These are phyloP conservation scores for Pythium dissotocum DNA, from an alignment of 352 stramenopile species.

Conservation along the genomic window DNA sequence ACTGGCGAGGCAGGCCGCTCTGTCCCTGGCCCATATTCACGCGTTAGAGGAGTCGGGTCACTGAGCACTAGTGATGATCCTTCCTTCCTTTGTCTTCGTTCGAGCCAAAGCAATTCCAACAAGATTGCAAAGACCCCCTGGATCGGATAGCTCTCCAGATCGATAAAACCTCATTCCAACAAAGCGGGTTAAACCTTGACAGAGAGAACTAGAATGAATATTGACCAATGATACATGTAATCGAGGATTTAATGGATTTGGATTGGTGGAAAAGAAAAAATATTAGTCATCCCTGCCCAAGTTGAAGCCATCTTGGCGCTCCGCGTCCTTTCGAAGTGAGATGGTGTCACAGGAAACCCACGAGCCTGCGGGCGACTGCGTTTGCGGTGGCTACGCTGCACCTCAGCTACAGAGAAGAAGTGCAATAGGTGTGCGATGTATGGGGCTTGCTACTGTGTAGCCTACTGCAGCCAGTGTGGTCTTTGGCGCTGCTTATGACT, in stretches of 20 bases:
- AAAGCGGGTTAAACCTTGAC: constrained; percentile 13
- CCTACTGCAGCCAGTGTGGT: background rate
- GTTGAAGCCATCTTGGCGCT: constrained; percentile 15
- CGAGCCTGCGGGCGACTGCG: background rate
- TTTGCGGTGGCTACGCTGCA: background rate
- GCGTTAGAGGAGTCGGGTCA: background rate
- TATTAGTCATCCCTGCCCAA: background rate
- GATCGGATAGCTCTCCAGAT: background rate
- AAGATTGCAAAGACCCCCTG: constrained; percentile 6
- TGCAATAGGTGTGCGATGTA: background rate
- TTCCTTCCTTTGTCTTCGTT: constrained; percentile 12
- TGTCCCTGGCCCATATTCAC: constrained; percentile 79
- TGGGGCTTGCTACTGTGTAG: background rate
- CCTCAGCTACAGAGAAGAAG: background rate
- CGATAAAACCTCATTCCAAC: background rate
- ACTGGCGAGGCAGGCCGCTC: constrained; percentile 80
- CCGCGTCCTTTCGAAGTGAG: background rate
- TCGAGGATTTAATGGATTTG: background rate
- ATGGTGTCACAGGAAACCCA: constrained; percentile 4
- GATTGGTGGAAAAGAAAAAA: constrained; percentile 23
- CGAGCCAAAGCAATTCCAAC: constrained; percentile 4
- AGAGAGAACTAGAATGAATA: background rate
- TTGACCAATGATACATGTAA: constrained; percentile 3
- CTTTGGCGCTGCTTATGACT: background rate
- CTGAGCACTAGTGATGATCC: background rate